phyloP scores from a whole-genome alignment of 106 monocot genomes.

The Cymbidium sinense region DNA sequence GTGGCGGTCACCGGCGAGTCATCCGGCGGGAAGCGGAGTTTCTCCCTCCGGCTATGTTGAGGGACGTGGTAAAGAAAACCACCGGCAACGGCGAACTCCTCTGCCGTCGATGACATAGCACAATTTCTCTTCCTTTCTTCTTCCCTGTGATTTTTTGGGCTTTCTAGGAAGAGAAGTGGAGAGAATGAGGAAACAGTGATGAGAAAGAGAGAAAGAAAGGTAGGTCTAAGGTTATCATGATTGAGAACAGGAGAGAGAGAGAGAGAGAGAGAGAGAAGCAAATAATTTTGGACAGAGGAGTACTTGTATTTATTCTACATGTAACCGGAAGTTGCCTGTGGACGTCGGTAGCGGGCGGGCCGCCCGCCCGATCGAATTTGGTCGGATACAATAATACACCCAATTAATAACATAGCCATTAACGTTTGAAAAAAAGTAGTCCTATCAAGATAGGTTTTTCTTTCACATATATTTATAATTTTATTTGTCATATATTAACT shows the following conservation, averaged over 20 bases:
- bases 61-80: slow-evolving; percentile 58
- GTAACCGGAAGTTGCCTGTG: slow-evolving; percentile 1
- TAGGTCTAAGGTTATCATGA: slow-evolving; percentile 7
- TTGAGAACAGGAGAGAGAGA: not conserved
- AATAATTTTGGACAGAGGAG: not conserved
- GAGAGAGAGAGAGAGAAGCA: not conserved
- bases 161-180: not conserved
- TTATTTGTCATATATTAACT: no score
- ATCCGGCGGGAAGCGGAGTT: slow-evolving; percentile 53
- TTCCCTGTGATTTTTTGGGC: not conserved
- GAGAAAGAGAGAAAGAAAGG: not conserved
- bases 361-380: not conserved
- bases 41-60: slow-evolving; percentile 81
- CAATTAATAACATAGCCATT: not conserved
- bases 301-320: not conserved
- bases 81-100: not conserved
- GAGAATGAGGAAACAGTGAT: not conserved
- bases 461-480: no score
- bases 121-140: not conserved
- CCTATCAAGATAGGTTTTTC: no score
- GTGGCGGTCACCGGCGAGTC: not conserved
- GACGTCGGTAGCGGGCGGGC: not conserved
- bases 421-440: no score
- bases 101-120: not conserved
- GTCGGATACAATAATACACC: not conserved